Evolutionary conservation across 73 alveolate genomes (phyloP), one percentile per base, ranked within the genome.

Genomic region (Paramecium caudatum): DNA sequence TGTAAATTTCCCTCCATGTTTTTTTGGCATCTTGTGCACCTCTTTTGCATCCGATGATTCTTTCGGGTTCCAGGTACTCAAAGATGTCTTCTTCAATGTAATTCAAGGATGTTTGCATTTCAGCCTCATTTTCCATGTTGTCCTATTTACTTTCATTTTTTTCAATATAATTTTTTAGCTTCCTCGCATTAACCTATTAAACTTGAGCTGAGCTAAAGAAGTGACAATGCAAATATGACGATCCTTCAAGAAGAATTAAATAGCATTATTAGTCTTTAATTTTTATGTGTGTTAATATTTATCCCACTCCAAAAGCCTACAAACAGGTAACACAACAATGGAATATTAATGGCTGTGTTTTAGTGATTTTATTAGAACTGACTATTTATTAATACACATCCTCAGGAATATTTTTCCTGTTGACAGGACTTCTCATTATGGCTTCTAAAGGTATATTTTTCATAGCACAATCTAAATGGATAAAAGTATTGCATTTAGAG

Each of bases 11-110:
- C 55, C 46, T 83, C 32, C 62, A 83, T 4, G 65, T 32, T 46
- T 65, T 65, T 47, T 83, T 83, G 15, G 46, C 16, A 61, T 93
- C 91, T 46, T 63, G 45, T 12, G 81, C 82, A 41, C 81, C 91
- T 41, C 90, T 82, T 37, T 68, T 81, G 5, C 93, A 78, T 25
- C 90, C 94, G 13, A 93, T 61, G 32, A 93, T 91, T 83, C 96
- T 62, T 19, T 93, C 95, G 15, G 92, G 92, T 61, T 81, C 88
- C n/a, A 93, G 47, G 25, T 61, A 91, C 34, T 85, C 94, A 32
- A 69, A 70, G 37, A 82, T 91, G 9, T 83, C 91, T 48, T 80
- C 94, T 13, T 68, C 95, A 15, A 63, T 85, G 16, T 55, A 63
- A 68, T 91, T 93, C 15, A 37, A 23, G 1, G 91, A 39, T 74